Conservation (phyloP, 164 flowering plant genomes). For the Chimonanthus salicifolius region DNA sequence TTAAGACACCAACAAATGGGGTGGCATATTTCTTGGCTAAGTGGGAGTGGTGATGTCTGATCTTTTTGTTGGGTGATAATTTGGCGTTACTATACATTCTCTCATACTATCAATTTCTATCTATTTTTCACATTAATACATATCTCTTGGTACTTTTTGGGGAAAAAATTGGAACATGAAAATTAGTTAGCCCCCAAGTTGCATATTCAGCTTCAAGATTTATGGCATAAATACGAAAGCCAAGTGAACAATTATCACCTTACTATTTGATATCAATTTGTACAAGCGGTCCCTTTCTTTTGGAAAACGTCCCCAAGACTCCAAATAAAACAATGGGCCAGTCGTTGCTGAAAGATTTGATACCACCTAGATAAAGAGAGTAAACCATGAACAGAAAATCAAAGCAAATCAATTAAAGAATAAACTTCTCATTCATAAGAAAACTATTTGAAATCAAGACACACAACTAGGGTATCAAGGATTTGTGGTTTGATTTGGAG, state of each 20-base stretch:
- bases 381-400: background rate
- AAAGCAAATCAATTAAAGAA: background rate
- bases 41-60: no score
- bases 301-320: conserved; percentile 76
- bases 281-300: conserved; percentile 59
- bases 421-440: no score
- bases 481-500: background rate
- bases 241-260: conserved; percentile 30
- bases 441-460: background rate
- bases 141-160: no score
- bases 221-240: background rate
- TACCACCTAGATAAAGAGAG: conserved; percentile 40
- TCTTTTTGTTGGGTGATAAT: no score
- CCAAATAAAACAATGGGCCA: conserved; percentile 50
- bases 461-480: background rate
- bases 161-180: no score
- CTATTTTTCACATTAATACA: no score
- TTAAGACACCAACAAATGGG: no score
- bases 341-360: conserved; percentile 72
- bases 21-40: no score
- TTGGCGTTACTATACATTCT: no score
- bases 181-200: no score
- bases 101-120: no score
- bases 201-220: no score
- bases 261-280: conserved; percentile 44